Conservation (phyloP, 179 eudicot species). For the Amaranthus tricolor region DNA sequence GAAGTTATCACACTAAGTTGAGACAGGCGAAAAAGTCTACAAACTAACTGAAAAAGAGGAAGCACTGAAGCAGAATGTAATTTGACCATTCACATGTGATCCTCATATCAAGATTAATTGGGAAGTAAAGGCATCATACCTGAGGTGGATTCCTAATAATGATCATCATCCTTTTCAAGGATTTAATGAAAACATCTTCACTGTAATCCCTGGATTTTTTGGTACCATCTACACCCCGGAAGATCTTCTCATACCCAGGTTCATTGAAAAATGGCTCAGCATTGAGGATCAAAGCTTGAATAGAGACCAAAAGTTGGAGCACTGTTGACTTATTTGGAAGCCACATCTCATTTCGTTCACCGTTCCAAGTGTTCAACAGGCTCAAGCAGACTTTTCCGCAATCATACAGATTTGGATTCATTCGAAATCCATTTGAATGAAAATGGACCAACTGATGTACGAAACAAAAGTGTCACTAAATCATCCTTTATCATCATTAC, state of each 20-base stretch:
- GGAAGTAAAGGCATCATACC: constrained; percentile 35
- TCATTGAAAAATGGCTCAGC: constrained; percentile 66
- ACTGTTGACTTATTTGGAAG: constrained; percentile 61
- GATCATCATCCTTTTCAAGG: constrained; percentile 70
- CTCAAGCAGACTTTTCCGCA: constrained; percentile 78
- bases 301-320: constrained; percentile 82
- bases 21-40: too few species aligned
- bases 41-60: too few species aligned
- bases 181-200: constrained; percentile 53
- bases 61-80: neutral
- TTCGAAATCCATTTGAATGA: constrained; percentile 61
- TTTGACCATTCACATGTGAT: neutral
- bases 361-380: constrained; percentile 75
- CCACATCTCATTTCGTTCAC: constrained; percentile 61
- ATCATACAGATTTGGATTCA: constrained; percentile 73
- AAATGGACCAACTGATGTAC: constrained; percentile 55
- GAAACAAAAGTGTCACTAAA: neutral
- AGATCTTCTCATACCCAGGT: constrained; percentile 47
- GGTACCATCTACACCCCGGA: constrained; percentile 39
- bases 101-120: neutral
- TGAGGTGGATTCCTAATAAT: constrained; percentile 66
- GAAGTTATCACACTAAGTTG: too few species aligned
- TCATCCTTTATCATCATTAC: too few species aligned
- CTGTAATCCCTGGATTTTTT: constrained; percentile 46
- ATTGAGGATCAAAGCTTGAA: constrained; percentile 72